Conservation (phyloP, 257 asterid species). For the Euphrasia confusa region DNA sequence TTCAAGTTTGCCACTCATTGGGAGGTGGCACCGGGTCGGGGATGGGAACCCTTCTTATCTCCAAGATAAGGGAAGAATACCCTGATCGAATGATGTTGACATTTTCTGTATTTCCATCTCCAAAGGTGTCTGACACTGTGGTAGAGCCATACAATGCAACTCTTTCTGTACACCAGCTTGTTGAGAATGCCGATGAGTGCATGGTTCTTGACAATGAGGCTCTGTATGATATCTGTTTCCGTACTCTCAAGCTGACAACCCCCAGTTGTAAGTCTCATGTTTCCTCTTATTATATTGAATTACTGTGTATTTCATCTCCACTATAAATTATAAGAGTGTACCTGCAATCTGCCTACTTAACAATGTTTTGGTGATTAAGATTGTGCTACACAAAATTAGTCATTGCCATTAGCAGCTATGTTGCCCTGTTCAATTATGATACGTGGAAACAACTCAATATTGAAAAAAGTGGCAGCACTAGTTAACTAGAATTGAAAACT, state of each 20-base stretch:
- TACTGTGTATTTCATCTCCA: too few relatives aligned
- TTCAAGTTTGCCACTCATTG: slow-evolving; percentile 52
- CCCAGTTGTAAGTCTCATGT: slow-evolving; percentile 41
- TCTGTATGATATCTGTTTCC: slow-evolving; percentile 46
- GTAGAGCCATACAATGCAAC: slow-evolving; percentile 53
- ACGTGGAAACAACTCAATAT: too few relatives aligned
- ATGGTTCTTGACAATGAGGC: slow-evolving; percentile 25
- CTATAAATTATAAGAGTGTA: too few relatives aligned
- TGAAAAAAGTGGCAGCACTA: too few relatives aligned
- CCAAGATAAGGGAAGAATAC: slow-evolving; percentile 51
- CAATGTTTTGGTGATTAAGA: too few relatives aligned
- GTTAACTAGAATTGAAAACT: too few relatives aligned
- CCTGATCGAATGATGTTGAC: slow-evolving; percentile 54
- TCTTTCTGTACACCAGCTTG: slow-evolving; percentile 51
- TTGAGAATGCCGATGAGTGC: slow-evolving; percentile 53
- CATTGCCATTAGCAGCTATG: too few relatives aligned
- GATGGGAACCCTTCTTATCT: slow-evolving; percentile 47
- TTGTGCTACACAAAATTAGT: too few relatives aligned
- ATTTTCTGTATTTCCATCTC: slow-evolving; percentile 49
- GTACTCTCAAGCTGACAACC: slow-evolving; percentile 50
- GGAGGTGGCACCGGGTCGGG: slow-evolving; percentile 57
- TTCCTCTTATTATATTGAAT: background rate
- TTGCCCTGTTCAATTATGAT: too few relatives aligned
- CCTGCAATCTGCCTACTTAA: too few relatives aligned
- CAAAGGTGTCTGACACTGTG: slow-evolving; percentile 49